Percentiles rank a stretch among this genome's conserved stretches.
These are phyloP conservation scores for Trametes pubescens DNA, from an alignment of 1,284 basidiomycete genomes.

Conservation along the genomic window DNA sequence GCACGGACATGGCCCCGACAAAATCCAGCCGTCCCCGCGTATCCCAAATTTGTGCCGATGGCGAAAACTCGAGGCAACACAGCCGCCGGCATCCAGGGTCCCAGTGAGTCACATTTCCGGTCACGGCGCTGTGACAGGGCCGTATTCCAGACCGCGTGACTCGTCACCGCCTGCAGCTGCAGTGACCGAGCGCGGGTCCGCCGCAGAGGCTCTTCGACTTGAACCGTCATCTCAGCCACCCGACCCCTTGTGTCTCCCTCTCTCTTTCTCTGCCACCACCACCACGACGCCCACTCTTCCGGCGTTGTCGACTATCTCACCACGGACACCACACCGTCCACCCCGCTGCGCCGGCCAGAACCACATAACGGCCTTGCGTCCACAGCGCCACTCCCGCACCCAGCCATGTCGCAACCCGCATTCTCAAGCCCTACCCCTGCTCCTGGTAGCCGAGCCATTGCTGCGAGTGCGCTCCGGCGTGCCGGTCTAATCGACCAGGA, in stretches of 20 bases:
- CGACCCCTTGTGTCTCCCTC: conserved; percentile 14
- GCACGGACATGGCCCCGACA: neutral
- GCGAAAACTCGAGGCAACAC: conserved; percentile 34
- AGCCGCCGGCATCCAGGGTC: conserved; percentile 30
- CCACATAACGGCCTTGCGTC: conserved; percentile 25
- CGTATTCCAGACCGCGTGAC: neutral
- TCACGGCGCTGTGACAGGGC: conserved; percentile 16
- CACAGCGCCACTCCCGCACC: conserved; percentile 25
- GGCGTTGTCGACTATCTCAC: conserved; percentile 19
- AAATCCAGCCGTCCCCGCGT: conserved; percentile 18
- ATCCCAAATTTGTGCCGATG: conserved; percentile 34
- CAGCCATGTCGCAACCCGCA: conserved; percentile 44
- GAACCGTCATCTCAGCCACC: conserved; percentile 33
- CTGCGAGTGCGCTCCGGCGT: conserved; percentile 64
- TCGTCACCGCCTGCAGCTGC: conserved; percentile 17
- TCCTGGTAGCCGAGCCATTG: conserved; percentile 61
- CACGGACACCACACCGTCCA: conserved; percentile 27
- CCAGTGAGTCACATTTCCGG: conserved; percentile 16
- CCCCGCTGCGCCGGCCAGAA: conserved; percentile 29
- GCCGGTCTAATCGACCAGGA: conserved; percentile 80
- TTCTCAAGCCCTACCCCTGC: conserved; percentile 61
- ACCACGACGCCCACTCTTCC: conserved; percentile 15
- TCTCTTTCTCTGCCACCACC: neutral
- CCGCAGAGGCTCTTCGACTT: conserved; percentile 29
- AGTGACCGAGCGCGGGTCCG: conserved; percentile 26